Evolutionary conservation across 352 stramenopile genomes (phyloP).

Genomic region (Phytophthora cactorum): DNA sequence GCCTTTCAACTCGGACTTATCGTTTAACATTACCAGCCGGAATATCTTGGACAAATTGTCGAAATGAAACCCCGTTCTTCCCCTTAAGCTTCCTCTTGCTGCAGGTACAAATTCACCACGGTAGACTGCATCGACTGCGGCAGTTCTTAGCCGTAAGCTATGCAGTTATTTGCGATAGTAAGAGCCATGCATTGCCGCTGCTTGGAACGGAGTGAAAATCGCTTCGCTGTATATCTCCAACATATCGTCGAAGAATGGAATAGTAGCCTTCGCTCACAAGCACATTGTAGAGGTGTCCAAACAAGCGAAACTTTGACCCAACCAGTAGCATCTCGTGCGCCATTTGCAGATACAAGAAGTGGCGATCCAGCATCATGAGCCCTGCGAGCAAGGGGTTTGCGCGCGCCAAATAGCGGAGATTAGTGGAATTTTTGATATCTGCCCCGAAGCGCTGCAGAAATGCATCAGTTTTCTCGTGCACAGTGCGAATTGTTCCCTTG

Average conservation of each 20-base stretch:
- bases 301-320: conserved; percentile 33
- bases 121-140: conserved; percentile 33
- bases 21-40: conserved; percentile 33
- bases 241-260: conserved; percentile 37
- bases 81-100: neutral
- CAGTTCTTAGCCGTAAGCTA: conserved; percentile 27
- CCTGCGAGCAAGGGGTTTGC: neutral
- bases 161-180: conserved; percentile 31
- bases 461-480: conserved; percentile 7
- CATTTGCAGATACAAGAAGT: conserved; percentile 34
- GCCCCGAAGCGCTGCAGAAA: too few relatives aligned
- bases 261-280: conserved; percentile 31
- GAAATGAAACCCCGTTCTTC: conserved; percentile 22
- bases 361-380: conserved; percentile 22
- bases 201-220: conserved; percentile 39
- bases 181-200: conserved; percentile 22
- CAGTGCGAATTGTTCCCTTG: neutral
- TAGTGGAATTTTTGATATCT: neutral
- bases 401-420: neutral
- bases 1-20: conserved; percentile 30
- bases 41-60: conserved; percentile 34
- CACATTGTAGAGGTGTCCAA: conserved; percentile 45
- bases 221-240: conserved; percentile 25
- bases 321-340: conserved; percentile 26
- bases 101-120: conserved; percentile 1